Evolutionary conservation across 768 basidiomycete species (phyloP), one percentile per base, ranked within the genome.

Genomic region (Mycena pura): DNA sequence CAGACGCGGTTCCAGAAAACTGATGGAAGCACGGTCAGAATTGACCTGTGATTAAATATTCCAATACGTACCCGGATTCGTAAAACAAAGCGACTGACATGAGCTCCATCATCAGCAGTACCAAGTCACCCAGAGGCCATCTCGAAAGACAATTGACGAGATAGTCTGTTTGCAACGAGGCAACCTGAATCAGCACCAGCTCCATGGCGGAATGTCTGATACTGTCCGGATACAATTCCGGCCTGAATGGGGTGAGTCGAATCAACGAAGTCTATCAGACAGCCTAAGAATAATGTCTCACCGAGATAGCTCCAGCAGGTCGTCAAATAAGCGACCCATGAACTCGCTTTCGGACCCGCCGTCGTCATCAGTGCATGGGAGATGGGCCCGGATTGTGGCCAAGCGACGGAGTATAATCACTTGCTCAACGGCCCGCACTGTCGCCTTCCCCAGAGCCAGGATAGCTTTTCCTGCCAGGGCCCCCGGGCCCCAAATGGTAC

Each of bases 231-330:
- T 70, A 70, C 24, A 68, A 48, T 14, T 62, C 69, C 10, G 59
- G 57, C 13, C 69, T 67, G 9, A 7, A 46, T 19, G 15, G 28
- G 9, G 10, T n/a, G n/a, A n/a, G n/a, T n/a, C n/a, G n/a, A n/a
- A n/a, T n/a, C n/a, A n/a, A n/a, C n/a, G n/a, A n/a, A n/a, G n/a
- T n/a, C n/a, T n/a, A n/a, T n/a, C n/a, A n/a, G n/a, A n/a, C n/a
- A n/a, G n/a, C n/a, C n/a, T n/a, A n/a, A n/a, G n/a, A n/a, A n/a
- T n/a, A n/a, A n/a, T n/a, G n/a, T n/a, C 63, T 43, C 28, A 70
- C 70, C 72, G 67, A n/a, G 69, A 68, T 28, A 74, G 53, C 43
- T 74, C 73, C 28, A 74, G 38, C n/a, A 74, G 39, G 52, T 72
- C 73, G 39, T 69, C 67, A 21, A 72, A 71, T 49, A 74, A 59